Evolutionary conservation across 192 early-diverging fungal species (phyloP), one percentile per base, ranked within the genome.

Genomic region (Coemansia sp.): DNA sequence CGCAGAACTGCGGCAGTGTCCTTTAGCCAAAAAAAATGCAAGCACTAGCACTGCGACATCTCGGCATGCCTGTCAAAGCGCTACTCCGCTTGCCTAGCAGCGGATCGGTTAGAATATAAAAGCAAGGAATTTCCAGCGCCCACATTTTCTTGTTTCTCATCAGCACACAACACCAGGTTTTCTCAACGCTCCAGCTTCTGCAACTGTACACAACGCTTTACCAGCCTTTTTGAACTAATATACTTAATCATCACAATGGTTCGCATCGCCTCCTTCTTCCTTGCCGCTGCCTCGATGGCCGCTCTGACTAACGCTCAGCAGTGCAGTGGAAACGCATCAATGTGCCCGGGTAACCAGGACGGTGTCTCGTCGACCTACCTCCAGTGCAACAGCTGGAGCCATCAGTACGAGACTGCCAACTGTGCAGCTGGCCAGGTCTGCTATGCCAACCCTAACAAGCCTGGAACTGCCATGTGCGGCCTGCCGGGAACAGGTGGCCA

Each of bases 331-430:
- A 81, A 75, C 54, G 53, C 57, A 1, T 75, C 78, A 54, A 75
- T 65, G 53, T 81, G 78, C 69, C 78, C 78, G 12, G 65, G 68
- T 66, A 53, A 49, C 64, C 65, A 68, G 52, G 78, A 81, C 24
- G 78, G 78, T 29, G 78, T 75, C 18, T 81, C 73, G 13, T 32
- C 69, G 13, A 81, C 73, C 62, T 81, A 81, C 61, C 78, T 81
- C 10, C 78, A 81, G 73, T 81, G 78, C 66, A 71, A 75, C 56
- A 71, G 59, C 62, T 72, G 62, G 73, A 61, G 48, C 47, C 45
- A 56, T 11, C 54, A 68, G 52, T 81, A 73, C 49, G 62, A 57
- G 29, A 53, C 63, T n/a, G 45, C 51, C 49, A 58, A 63, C 63
- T 81, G 78, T 54, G 45, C 68, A 1, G 18, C 66, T 4, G 78